These are phyloP conservation scores for Schizosaccharomyces cryophilus DNA, from an alignment of 805 yeast species.

Conservation along the genomic window DNA sequence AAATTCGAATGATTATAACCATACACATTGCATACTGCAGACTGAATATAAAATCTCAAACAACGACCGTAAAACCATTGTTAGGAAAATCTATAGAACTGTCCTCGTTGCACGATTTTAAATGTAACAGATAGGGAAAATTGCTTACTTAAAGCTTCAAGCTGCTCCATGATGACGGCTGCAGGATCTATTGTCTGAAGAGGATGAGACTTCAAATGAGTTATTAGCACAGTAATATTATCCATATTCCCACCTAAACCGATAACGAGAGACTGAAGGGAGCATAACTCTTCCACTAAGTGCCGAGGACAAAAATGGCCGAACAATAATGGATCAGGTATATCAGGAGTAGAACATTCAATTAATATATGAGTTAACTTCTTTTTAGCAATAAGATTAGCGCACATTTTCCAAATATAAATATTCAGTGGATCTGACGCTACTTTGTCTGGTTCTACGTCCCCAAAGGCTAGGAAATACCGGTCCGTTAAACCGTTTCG, in stretches of 20 bases:
- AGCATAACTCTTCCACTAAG: slow-evolving; percentile 30
- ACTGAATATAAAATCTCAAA: background rate
- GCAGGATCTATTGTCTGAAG: background rate
- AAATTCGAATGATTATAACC: no score
- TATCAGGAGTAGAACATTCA: slow-evolving; percentile 44
- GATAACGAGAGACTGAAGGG: background rate
- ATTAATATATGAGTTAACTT: slow-evolving; percentile 28
- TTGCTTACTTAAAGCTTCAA: background rate
- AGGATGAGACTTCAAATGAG: background rate
- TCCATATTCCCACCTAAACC: background rate
- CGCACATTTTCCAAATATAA: slow-evolving; percentile 26
- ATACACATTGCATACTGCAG: no score
- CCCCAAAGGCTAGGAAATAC: slow-evolving; percentile 50
- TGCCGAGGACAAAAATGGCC: slow-evolving; percentile 61
- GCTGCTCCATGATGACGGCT: background rate
- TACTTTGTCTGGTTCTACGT: slow-evolving; percentile 43
- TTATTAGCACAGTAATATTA: background rate
- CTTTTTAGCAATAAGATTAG: slow-evolving; percentile 20
- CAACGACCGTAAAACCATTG: background rate
- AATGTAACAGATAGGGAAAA: background rate
- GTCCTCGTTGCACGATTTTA: background rate
- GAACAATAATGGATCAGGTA: slow-evolving; percentile 27
- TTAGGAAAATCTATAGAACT: background rate
- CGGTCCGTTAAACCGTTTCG: slow-evolving; percentile 15
- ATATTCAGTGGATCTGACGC: slow-evolving; percentile 19